These are phyloP conservation scores for Tuber umbilicatum DNA, from an alignment of 495 filamentous ascomycete species.

Conservation along the genomic window DNA sequence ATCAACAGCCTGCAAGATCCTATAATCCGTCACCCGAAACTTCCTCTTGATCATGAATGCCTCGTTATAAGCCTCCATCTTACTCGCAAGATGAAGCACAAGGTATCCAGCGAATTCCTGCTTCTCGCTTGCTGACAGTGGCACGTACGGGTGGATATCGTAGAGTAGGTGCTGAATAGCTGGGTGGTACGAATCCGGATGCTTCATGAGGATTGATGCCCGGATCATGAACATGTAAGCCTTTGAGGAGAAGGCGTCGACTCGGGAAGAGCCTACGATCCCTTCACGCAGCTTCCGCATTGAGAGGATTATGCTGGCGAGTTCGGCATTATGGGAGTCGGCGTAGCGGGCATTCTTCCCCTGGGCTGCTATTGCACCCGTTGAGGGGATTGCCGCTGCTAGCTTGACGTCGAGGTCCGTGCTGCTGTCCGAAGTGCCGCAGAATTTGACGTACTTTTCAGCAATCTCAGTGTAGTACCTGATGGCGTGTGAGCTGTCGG, in stretches of 20 bases:
- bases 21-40: conserved; percentile 54
- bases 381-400: conserved; percentile 51
- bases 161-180: conserved; percentile 72
- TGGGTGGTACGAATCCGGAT: conserved; percentile 83
- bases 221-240: conserved; percentile 77
- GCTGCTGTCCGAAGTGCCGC: conserved; percentile 57
- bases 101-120: conserved; percentile 73
- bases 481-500: conserved; percentile 8
- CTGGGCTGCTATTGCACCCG: conserved; percentile 10
- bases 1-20: conserved; percentile 59
- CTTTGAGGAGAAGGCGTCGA: conserved; percentile 61
- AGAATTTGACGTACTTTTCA: conserved; percentile 80
- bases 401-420: conserved; percentile 68
- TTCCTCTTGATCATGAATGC: conserved; percentile 59
- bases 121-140: conserved; percentile 60
- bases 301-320: conserved; percentile 51
- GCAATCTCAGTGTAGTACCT: conserved; percentile 78
- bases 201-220: conserved; percentile 66
- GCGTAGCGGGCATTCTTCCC: conserved; percentile 38
- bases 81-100: conserved; percentile 81
- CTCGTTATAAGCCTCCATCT: conserved; percentile 63
- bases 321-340: conserved; percentile 48
- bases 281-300: conserved; percentile 90
- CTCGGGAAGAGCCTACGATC: conserved; percentile 64
- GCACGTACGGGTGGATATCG: conserved; percentile 57